Base-by-base conservation (phyloP, 1,284 basidiomycete species). In the Microbotryomycetes sp. region DNA sequence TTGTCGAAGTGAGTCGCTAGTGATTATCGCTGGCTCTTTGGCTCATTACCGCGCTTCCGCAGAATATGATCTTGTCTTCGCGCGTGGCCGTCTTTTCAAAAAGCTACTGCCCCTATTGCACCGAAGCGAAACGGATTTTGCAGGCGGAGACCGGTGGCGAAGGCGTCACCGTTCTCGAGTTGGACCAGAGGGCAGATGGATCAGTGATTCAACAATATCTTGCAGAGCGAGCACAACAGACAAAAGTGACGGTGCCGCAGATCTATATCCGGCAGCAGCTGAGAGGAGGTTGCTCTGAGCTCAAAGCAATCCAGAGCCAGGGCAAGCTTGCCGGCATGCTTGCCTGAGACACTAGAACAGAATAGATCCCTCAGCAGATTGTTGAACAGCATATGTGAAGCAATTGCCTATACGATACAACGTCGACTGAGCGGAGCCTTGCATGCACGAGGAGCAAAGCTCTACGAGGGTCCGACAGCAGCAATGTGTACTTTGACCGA, bases 211-310 rank as follows among this genome's bases (percentile, higher is more conserved):
- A 68, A 57, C 31, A 46, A 7, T 60, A 64, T 28, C 58, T 68
- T 4, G 67, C 67, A 3, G 54, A 59, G 27, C 52, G 60, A 2
- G 46, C 24, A 15, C 54, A 61, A 5, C 59, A 46, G 0, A 26
- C 52, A 2, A 59, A 27, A 49, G 64, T 68, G 2, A 68, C 67
- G 0, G 67, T 68, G 3, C 67, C 67, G n/a, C 67, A 66, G 54
- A 56, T 68, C 56, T 68, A 59, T 52, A 62, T 68, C 60, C 54
- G 60, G 24, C 59, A 61, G 15, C 24, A 66, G 45, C 49, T 51
- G 41, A 51, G 66, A 18, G 67, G 67, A 11, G 67, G 67, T 0
- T 60, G 60, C 61, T 62, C 57, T 4, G 64, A 68, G 5, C 56
- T 68, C 15, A 54, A 64, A 52, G 54, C 61, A 31, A 57, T 68